phyloP scores from a whole-genome alignment of 805 yeast species.

The Sugiyamaella chiloensis region DNA sequence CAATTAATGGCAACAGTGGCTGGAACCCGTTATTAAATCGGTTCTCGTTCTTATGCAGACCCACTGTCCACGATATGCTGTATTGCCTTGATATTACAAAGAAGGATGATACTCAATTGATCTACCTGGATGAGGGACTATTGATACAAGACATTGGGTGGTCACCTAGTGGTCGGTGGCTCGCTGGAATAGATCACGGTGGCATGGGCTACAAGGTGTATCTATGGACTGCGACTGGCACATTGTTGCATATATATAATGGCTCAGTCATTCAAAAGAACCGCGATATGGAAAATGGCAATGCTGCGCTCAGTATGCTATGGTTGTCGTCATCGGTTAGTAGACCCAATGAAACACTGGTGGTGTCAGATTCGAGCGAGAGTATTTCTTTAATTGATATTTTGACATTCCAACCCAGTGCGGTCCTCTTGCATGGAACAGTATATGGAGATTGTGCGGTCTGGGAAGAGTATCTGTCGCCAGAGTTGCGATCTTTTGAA shows the following conservation, averaged over 20 bases:
- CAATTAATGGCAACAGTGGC: conserved; percentile 11
- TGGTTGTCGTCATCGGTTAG: conserved; percentile 13
- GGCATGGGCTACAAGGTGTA: conserved; percentile 19
- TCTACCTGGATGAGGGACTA: conserved; percentile 5
- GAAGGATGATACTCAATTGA: neutral
- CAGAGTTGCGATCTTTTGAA: neutral
- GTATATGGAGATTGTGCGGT: conserved; percentile 17
- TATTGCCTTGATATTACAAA: conserved; percentile 4
- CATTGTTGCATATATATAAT: conserved; percentile 11
- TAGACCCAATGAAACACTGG: conserved; percentile 14
- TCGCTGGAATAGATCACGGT: conserved; percentile 22
- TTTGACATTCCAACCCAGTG: conserved; percentile 14
- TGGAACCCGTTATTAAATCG: neutral
- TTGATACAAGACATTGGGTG: conserved; percentile 21
- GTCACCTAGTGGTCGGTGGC: conserved; percentile 21
- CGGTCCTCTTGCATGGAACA: conserved; percentile 19
- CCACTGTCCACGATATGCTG: conserved; percentile 16
- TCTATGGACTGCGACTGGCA: conserved; percentile 21
- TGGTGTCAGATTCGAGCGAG: conserved; percentile 23
- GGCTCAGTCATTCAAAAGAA: conserved; percentile 9
- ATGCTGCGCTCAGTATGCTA: conserved; percentile 13
- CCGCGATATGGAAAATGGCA: conserved; percentile 2
- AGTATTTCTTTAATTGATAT: conserved; percentile 15
- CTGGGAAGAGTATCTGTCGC: conserved; percentile 21
- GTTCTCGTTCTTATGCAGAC: conserved; percentile 16